A percentile compares a stretch with the other conserved stretches of the same genome.
Evolutionary conservation across 345 rosid species (phyloP).

Genomic region (Barbarea vulgaris): DNA sequence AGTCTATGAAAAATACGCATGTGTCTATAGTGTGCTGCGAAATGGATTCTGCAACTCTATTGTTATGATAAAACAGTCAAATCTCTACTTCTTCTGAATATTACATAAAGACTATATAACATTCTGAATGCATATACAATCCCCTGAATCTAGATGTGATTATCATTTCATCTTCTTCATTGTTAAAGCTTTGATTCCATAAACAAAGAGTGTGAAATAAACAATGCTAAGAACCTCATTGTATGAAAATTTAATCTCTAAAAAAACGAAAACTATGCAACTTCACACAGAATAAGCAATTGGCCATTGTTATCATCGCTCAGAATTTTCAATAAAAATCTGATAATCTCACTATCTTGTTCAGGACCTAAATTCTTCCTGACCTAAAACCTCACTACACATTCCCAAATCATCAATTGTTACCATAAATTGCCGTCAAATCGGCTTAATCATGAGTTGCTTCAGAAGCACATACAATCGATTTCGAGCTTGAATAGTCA

Average conservation of each 20-base stretch:
- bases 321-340: background rate
- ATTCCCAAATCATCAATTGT: background rate
- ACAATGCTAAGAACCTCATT: background rate
- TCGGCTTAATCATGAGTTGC: background rate
- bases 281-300: background rate
- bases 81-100: background rate
- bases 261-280: background rate
- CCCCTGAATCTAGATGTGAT: background rate
- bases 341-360: background rate
- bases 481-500: background rate
- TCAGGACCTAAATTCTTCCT: background rate
- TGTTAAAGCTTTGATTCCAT: background rate
- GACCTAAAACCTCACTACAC: background rate
- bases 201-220: slow-evolving; percentile 4
- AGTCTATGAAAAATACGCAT: background rate
- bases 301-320: background rate
- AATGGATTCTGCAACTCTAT: background rate
- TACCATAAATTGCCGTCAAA: background rate
- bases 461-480: slow-evolving; percentile 2
- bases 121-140: background rate
- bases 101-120: background rate
- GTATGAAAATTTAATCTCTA: background rate
- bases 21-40: background rate
- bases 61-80: background rate
- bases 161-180: background rate